Evolutionary conservation across 495 filamentous ascomycete species (phyloP), one percentile per base, ranked within the genome.

Genomic region (Stereocaulon alpinum): DNA sequence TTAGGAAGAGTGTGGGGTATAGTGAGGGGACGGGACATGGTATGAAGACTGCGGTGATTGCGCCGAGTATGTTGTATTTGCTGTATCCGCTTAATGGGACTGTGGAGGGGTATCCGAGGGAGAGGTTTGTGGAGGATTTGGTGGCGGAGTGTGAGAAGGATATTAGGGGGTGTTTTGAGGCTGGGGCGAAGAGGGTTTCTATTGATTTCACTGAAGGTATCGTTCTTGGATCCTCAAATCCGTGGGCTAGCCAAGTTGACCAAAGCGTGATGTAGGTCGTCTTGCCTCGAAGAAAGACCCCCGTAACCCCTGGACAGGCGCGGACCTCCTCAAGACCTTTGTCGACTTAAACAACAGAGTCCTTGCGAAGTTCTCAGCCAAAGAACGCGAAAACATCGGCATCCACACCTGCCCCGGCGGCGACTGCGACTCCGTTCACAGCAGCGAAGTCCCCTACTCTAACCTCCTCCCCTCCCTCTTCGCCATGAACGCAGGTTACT

Each of bases 401-500:
- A 71, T 75, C 47, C 73, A 75, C 63, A 75, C 73, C 15, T 75
- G 73, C 20, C 73, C 73, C 11, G 73, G 73, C n/a, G 73, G 73
- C 24, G 73, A 75, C 51, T 75, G 73, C 56, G 73, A 75, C 45
- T 68, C 65, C 0, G 73, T 75, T 20, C 73, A 74, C 56, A 70
- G 66, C 47, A 56, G 67, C 45, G 73, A 75, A 22, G 73, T 75
- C 15, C 68, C 72, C 45, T 75, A 75, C 43, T 59, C 65, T 15
- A 63, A 68, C 18, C 69, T 75, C 56, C 61, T 75, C 17, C 73
- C 73, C 7, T 66, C 56, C 56, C 65, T 75, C 57, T 75, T 75
- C 55, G 59, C 68, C 49, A 74, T 75, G 63, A 74, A 75, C 44
- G 73, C 73, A 1, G 73, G 73, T 2, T 75, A 75, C 58, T 75